Base-by-base conservation (phyloP, 208 protist species). In the Leptomonas pyrrhocoris region DNA sequence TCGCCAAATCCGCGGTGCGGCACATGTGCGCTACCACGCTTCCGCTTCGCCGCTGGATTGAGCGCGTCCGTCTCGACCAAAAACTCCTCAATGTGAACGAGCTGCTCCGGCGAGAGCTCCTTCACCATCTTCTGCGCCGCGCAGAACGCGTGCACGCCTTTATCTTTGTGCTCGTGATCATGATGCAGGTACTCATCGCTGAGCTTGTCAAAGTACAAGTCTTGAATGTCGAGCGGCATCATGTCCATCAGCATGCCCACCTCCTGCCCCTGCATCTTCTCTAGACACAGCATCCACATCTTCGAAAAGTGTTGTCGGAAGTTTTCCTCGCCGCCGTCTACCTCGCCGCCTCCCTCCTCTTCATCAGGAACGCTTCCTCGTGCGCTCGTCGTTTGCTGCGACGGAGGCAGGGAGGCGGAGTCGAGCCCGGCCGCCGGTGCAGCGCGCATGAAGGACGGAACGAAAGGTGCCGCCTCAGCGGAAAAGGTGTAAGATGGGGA, bases 241-340 rank as follows among this genome's bases (percentile, higher is more conserved):
- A 87, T 80, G 23, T 81, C 74, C 34, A 87, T 77, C 28, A 87
- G 51, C 74, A 82, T 79, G 16, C 78, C 70, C 16, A 87, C 70
- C 49, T 88, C 79, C 15, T 85, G 60, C 16, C 72, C 70, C 16
- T 68, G 48, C 75, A 84, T 74, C 28, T 75, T 54, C 46, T 67
- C 31, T 19, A 85, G 65, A 46, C 68, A 79, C 12, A 50, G 28
- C 51, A 67, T 66, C 70, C 77, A 82, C 53, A 55, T 51, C 21
- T 78, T 73, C 0, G 74, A 53, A 38, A 80, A 80, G 67, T 27
- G 68, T 36, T 64, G n/a, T 9, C 60, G 60, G n/a, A 57, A 60
- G 38, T 78, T 30, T 9, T 45, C 48, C 34, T 56, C 67, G 16
- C 43, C 43, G 43, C 18, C 61, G 25, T 30, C 21, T n/a, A 40